Percentiles rank a stretch among this genome's conserved stretches.
Evolutionary conservation across 805 yeast species (phyloP).

Genomic region (Saturnispora besseyi): DNA sequence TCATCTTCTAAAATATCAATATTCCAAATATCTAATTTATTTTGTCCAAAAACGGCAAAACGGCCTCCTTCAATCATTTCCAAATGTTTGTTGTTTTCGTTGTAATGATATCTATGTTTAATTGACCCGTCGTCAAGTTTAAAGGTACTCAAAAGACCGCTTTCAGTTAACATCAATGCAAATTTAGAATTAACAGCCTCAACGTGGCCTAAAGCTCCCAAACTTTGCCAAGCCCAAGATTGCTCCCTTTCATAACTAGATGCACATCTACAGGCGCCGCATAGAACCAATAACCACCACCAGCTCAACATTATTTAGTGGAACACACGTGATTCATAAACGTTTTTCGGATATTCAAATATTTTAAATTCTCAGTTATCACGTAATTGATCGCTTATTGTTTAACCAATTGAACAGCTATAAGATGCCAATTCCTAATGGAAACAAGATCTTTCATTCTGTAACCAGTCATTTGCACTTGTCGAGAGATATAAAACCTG

Average conservation of each 20-base stretch:
- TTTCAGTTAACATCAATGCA: not conserved
- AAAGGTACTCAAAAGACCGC: constrained; percentile 21
- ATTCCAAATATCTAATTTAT: constrained; percentile 3
- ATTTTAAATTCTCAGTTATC: not conserved
- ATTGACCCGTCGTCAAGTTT: constrained; percentile 22
- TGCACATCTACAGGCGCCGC: not conserved
- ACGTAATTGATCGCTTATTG: not conserved
- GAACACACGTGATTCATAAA: not conserved
- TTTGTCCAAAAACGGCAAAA: not conserved
- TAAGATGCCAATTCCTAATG: constrained; percentile 1
- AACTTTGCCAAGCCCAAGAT: constrained; percentile 2
- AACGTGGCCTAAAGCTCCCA: not conserved
- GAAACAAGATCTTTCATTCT: constrained; percentile 1
- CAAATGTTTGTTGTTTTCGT: not conserved
- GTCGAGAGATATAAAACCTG: not conserved
- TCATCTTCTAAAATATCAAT: not conserved
- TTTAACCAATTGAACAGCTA: not conserved
- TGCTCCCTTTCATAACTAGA: not conserved
- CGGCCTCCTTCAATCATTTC: not conserved
- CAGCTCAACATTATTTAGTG: not conserved
- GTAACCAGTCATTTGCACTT: constrained; percentile 3
- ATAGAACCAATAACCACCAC: not conserved
- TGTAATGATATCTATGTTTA: constrained; percentile 24
- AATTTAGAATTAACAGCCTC: constrained; percentile 12
- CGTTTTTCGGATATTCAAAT: not conserved